These are phyloP conservation scores for Chalciporus chontae DNA, from an alignment of 768 basidiomycete genomes.

Conservation along the genomic window DNA sequence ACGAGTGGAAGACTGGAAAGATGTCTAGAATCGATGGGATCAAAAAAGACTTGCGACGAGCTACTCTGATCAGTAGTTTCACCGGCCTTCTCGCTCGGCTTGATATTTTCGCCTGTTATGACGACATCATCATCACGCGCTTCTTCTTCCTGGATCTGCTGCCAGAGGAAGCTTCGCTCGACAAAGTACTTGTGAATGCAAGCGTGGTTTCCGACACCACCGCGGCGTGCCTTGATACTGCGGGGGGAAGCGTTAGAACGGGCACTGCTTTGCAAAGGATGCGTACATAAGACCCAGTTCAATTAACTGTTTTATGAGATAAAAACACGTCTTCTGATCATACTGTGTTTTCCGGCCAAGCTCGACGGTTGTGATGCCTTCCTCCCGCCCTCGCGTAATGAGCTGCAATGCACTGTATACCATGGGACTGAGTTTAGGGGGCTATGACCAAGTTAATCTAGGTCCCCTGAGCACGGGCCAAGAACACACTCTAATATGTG, in stretches of 20 bases:
- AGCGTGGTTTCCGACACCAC: slow-evolving; percentile 73
- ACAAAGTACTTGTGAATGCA: slow-evolving; percentile 85
- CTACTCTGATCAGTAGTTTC: slow-evolving; percentile 18
- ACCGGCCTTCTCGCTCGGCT: slow-evolving; percentile 13
- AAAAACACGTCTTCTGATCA: slow-evolving; percentile 88
- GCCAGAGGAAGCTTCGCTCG: slow-evolving; percentile 72
- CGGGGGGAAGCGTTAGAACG: slow-evolving; percentile 1
- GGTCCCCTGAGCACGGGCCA: neutral
- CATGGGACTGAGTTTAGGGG: slow-evolving; percentile 77
- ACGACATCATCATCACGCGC: slow-evolving; percentile 32
- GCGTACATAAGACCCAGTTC: slow-evolving; percentile 72
- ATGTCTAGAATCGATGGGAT: slow-evolving; percentile 74
- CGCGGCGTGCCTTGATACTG: slow-evolving; percentile 74
- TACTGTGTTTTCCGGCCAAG: slow-evolving; percentile 76
- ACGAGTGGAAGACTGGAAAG: slow-evolving; percentile 73
- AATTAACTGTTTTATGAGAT: slow-evolving; percentile 73
- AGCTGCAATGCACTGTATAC: slow-evolving; percentile 83
- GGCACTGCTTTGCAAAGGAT: neutral
- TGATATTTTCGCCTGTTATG: slow-evolving; percentile 9
- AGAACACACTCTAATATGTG: slow-evolving; percentile 69
- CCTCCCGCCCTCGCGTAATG: slow-evolving; percentile 75
- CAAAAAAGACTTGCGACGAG: slow-evolving; percentile 47
- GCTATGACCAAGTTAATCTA: slow-evolving; percentile 39
- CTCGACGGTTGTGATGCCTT: slow-evolving; percentile 74
- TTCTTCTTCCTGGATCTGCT: slow-evolving; percentile 71